Evolutionary conservation across 495 filamentous ascomycete genomes (phyloP).

Genomic region (Neurospora sp.): DNA sequence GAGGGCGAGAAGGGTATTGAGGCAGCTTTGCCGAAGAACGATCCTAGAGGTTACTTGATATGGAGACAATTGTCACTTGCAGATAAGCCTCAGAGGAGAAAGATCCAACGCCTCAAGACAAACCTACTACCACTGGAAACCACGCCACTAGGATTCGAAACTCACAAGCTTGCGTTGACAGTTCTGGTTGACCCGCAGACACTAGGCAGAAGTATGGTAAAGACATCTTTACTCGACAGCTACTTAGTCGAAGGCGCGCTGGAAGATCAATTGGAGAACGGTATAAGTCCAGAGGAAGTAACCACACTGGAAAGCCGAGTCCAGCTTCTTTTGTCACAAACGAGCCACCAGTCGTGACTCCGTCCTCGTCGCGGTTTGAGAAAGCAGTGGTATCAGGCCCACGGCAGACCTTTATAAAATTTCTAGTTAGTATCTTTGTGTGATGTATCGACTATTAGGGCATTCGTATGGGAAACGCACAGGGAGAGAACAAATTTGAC

Average conservation of each 20-base stretch:
- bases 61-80: slow-evolving; percentile 27
- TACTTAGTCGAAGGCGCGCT: slow-evolving; percentile 6
- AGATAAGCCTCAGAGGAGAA: slow-evolving; percentile 14
- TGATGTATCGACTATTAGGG: background rate
- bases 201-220: background rate
- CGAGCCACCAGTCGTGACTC: background rate
- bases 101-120: slow-evolving; percentile 29
- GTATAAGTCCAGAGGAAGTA: background rate
- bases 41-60: slow-evolving; percentile 32
- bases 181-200: slow-evolving; percentile 5
- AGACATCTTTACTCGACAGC: slow-evolving; percentile 1
- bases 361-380: background rate
- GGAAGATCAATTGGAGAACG: background rate
- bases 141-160: slow-evolving; percentile 19
- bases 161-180: slow-evolving; percentile 13
- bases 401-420: background rate
- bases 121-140: slow-evolving; percentile 36
- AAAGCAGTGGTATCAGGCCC: background rate
- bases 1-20: background rate
- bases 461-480: background rate
- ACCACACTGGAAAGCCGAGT: background rate
- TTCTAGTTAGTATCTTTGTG: background rate
- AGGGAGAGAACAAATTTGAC: background rate
- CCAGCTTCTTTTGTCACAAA: background rate
- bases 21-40: slow-evolving; percentile 21